Conservation (phyloP, 2,329 filamentous ascomycete species). For the Raffaelea albimanens region DNA sequence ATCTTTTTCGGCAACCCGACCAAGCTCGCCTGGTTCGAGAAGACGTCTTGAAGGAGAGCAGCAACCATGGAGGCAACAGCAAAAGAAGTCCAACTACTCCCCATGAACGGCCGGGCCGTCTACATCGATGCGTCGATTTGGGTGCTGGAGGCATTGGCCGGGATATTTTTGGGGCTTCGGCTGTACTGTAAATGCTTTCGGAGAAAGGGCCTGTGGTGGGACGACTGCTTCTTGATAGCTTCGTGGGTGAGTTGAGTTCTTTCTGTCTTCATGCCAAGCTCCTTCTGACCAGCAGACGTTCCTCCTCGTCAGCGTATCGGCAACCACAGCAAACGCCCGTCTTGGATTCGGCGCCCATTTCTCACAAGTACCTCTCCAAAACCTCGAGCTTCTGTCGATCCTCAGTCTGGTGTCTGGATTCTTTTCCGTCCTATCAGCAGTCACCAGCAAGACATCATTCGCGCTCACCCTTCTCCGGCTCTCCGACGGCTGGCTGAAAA, state of each 20-base stretch:
- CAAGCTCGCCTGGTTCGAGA: no score
- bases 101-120: not conserved
- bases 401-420: conserved; percentile 12
- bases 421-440: conserved; percentile 20
- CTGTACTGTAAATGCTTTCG: conserved; percentile 12
- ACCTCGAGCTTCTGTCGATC: conserved; percentile 11
- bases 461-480: conserved; percentile 24
- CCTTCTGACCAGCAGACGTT: not conserved
- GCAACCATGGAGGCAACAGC: no score
- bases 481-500: conserved; percentile 14
- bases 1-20: no score
- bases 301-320: not conserved
- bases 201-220: conserved; percentile 15
- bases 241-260: conserved; percentile 13
- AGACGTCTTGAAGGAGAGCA: no score
- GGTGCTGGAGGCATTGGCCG: not conserved
- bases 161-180: conserved; percentile 1
- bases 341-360: conserved; percentile 12
- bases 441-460: conserved; percentile 26
- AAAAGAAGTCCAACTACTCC: not conserved
- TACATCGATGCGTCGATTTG: conserved; percentile 1
- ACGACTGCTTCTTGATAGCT: conserved; percentile 16
- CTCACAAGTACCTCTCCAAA: conserved; percentile 9
- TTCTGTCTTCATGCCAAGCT: not conserved
- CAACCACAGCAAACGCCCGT: conserved; percentile 3